Evolutionary conservation across 345 rosid species (phyloP).

Genomic region (rapeseed (Brassica napus)): DNA sequence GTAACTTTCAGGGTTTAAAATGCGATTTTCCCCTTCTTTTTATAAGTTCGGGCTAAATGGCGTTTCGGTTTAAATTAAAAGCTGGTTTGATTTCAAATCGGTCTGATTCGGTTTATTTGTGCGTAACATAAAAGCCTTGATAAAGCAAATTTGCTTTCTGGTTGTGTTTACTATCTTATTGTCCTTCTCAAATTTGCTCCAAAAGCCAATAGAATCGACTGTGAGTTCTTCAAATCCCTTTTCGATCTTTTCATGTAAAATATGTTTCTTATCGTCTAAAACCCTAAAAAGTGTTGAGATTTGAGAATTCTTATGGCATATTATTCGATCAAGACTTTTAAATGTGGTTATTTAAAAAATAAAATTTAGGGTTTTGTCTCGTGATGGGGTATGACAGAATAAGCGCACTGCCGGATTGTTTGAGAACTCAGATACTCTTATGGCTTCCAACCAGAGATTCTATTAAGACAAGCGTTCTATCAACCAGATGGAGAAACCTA

Average conservation of each 20-base stretch:
- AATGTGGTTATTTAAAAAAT: not conserved
- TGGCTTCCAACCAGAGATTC: conserved; percentile 15
- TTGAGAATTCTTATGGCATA: not conserved
- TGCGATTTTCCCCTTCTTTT: not conserved
- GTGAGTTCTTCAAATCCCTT: not conserved
- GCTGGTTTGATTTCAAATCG: too few relatives aligned
- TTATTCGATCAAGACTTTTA: not conserved
- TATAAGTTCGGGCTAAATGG: too few relatives aligned
- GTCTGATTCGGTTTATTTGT: too few relatives aligned
- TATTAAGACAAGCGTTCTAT: conserved; percentile 10
- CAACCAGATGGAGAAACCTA: conserved; percentile 6
- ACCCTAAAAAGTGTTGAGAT: not conserved
- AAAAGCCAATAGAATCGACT: not conserved
- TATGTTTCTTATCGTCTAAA: not conserved
- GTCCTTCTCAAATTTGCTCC: not conserved
- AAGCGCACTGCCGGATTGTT: conserved; percentile 23
- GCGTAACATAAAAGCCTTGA: not conserved
- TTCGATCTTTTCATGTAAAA: not conserved
- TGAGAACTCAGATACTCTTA: conserved; percentile 20
- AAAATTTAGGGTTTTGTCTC: not conserved
- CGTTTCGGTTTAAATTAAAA: too few relatives aligned
- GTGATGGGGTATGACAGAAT: not conserved
- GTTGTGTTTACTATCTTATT: not conserved
- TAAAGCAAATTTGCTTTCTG: not conserved
- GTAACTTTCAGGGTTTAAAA: not conserved